Evolutionary conservation across 352 stramenopile genomes (phyloP).

Genomic region (Bremia lactucae): DNA sequence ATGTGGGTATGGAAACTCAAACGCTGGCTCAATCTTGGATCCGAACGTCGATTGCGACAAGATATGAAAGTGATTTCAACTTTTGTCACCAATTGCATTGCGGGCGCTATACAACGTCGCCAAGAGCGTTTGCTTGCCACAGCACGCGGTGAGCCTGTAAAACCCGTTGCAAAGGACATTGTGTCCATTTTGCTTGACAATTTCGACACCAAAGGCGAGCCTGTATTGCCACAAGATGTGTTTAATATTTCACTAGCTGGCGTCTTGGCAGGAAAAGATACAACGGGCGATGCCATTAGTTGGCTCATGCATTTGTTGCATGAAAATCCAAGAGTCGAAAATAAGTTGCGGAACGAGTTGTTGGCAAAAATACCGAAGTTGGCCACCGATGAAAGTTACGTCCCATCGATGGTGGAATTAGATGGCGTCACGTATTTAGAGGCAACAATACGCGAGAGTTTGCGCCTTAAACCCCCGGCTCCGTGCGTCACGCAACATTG

Average conservation of each 20-base stretch:
- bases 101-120: constrained; percentile 11
- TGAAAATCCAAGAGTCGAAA: constrained; percentile 36
- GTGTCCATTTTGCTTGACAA: constrained; percentile 30
- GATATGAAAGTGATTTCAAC: constrained; percentile 21
- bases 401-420: constrained; percentile 26
- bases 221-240: constrained; percentile 25
- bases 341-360: constrained; percentile 21
- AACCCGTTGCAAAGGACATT: constrained; percentile 20
- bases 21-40: constrained; percentile 28
- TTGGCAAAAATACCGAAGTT: constrained; percentile 17
- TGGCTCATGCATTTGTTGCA: constrained; percentile 54
- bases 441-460: constrained; percentile 33
- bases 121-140: constrained; percentile 8
- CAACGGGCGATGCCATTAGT: constrained; percentile 29
- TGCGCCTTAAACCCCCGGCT: constrained; percentile 37
- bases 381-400: constrained; percentile 10
- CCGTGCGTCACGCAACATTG: constrained; percentile 29
- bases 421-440: constrained; percentile 23
- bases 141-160: constrained; percentile 8
- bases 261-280: constrained; percentile 57
- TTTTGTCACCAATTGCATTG: constrained; percentile 21
- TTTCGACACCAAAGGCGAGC: constrained; percentile 9
- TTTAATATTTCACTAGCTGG: constrained; percentile 57
- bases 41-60: constrained; percentile 11
- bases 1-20: constrained; percentile 39